A percentile compares a stretch with the other conserved stretches of the same genome.
Conservation (phyloP, 106 monocot species). For the Platanthera guangdongensis region DNA sequence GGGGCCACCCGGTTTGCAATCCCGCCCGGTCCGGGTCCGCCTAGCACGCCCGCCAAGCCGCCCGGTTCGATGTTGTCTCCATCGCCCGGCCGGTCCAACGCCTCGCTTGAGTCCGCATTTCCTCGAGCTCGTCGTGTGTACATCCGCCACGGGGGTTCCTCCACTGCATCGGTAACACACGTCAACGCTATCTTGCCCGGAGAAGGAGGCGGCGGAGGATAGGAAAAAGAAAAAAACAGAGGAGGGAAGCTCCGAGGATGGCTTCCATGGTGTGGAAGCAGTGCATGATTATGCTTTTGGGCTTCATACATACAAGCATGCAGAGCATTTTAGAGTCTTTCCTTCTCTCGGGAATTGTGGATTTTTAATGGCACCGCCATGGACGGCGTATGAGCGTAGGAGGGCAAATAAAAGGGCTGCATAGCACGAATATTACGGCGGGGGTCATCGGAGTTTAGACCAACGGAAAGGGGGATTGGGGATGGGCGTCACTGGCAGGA, state of each 20-base stretch:
- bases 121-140: no score
- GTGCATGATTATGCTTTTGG: not conserved
- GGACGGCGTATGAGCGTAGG: not conserved
- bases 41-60: no score
- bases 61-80: no score
- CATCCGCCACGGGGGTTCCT: no score
- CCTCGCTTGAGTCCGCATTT: no score
- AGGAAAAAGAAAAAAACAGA: not conserved
- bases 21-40: no score
- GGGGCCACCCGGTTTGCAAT: no score
- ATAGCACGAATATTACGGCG: conserved; percentile 8
- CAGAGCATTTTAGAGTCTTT: not conserved
- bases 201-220: not conserved
- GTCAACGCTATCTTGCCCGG: not conserved
- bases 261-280: not conserved
- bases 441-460: conserved; percentile 4
- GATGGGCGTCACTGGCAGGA: not conserved
- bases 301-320: not conserved
- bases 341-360: not conserved
- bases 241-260: not conserved
- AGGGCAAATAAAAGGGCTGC: not conserved
- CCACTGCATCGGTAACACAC: no score
- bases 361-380: conserved; percentile 6
- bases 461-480: not conserved
- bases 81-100: no score